Conservation (phyloP, 2,329 filamentous ascomycete species). For the Annulohypoxylon truncatum region DNA sequence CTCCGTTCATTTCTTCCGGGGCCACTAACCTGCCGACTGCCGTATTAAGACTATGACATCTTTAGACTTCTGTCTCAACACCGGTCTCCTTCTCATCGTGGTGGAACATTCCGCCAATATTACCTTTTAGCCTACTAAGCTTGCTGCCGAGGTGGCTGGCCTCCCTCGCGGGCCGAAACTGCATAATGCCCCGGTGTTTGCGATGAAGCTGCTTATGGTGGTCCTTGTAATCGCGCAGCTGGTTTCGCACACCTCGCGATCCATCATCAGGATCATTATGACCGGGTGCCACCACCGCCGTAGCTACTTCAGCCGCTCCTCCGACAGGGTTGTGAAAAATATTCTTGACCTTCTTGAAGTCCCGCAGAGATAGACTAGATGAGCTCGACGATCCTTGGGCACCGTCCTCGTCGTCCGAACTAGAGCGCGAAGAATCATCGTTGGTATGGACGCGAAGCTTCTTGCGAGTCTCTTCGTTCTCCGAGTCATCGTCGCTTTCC, state of each 20-base stretch:
- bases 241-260: conserved; percentile 60
- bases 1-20: background rate
- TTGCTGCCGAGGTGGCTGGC: conserved; percentile 65
- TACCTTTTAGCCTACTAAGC: conserved; percentile 67
- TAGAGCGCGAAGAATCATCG: conserved; percentile 48
- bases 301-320: conserved; percentile 46
- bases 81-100: conserved; percentile 68
- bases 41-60: background rate
- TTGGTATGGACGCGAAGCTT: conserved; percentile 51
- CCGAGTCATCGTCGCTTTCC: conserved; percentile 49
- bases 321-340: conserved; percentile 52
- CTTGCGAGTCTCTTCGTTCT: conserved; percentile 45
- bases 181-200: conserved; percentile 77
- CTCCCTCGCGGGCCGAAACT: conserved; percentile 71
- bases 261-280: conserved; percentile 56
- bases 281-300: conserved; percentile 49
- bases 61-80: conserved; percentile 76
- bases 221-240: conserved; percentile 70
- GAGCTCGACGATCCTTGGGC: conserved; percentile 23
- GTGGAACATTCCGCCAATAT: conserved; percentile 67
- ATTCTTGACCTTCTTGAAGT: conserved; percentile 52
- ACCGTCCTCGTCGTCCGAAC: conserved; percentile 52
- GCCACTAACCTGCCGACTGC: too few relatives aligned
- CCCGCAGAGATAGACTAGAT: conserved; percentile 42
- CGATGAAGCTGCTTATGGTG: conserved; percentile 71